These are phyloP conservation scores for Scleroderma bovista DNA, from an alignment of 768 basidiomycete species.

Conservation along the genomic window DNA sequence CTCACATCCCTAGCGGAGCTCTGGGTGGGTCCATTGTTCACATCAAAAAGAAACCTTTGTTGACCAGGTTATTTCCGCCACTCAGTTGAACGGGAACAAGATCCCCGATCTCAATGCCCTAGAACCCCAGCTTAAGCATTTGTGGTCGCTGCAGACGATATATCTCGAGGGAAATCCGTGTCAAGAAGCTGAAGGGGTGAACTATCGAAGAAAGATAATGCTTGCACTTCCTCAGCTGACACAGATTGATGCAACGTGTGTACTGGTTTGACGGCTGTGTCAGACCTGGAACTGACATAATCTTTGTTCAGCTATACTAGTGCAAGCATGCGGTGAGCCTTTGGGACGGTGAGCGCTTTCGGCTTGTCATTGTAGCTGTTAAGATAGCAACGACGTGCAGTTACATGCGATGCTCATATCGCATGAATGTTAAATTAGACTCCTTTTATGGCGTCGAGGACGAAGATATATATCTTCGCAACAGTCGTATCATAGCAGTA, in stretches of 20 bases:
- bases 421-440: too few species aligned
- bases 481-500: too few species aligned
- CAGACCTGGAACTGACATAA: constrained; percentile 3
- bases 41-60: neutral
- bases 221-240: constrained; percentile 81
- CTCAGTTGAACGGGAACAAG: constrained; percentile 85
- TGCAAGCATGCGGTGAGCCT: neutral
- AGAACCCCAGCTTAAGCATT: constrained; percentile 56
- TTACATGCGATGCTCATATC: too few species aligned
- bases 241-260: constrained; percentile 96
- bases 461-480: too few species aligned
- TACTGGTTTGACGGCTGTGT: constrained; percentile 17
- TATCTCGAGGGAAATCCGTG: constrained; percentile 96
- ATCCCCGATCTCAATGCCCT: constrained; percentile 67
- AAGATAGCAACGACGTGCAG: too few species aligned
- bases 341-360: neutral
- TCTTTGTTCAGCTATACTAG: neutral
- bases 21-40: constrained; percentile 57
- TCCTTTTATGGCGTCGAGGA: too few species aligned
- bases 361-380: neutral
- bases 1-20: constrained; percentile 79
- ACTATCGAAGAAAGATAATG: constrained; percentile 86
- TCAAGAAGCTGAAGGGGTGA: constrained; percentile 67
- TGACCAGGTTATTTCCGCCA: neutral
- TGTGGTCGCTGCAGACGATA: constrained; percentile 70